A percentile compares a stretch with the other conserved stretches of the same genome.
Evolutionary conservation across 306 rosid genomes (phyloP).

Genomic region (Mimosa pudica): DNA sequence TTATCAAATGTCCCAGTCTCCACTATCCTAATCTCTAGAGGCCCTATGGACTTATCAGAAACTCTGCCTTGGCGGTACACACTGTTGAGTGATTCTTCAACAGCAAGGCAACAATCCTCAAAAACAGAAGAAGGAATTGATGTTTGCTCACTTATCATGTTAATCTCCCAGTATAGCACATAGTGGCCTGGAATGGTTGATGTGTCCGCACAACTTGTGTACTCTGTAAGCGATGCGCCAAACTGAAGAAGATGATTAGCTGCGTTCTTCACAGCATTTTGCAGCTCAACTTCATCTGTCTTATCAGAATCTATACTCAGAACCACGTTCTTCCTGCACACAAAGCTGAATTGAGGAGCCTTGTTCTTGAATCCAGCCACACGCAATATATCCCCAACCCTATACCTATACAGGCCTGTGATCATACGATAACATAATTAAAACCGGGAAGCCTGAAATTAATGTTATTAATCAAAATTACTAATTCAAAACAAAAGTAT

Average conservation of each 20-base stretch:
- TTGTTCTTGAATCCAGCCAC: slow-evolving; percentile 57
- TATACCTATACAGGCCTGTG: slow-evolving; percentile 58
- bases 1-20: slow-evolving; percentile 53
- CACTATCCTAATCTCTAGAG: slow-evolving; percentile 49
- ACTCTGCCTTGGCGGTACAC: slow-evolving; percentile 53
- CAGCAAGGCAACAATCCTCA: slow-evolving; percentile 46
- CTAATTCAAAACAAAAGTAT: background rate
- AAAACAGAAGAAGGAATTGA: slow-evolving; percentile 42
- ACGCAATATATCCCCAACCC: slow-evolving; percentile 49
- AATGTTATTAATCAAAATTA: background rate
- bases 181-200: slow-evolving; percentile 50
- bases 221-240: slow-evolving; percentile 40
- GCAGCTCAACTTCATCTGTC: slow-evolving; percentile 55
- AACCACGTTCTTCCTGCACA: slow-evolving; percentile 50
- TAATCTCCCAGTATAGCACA: slow-evolving; percentile 56
- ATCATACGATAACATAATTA: background rate
- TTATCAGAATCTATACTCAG: slow-evolving; percentile 58
- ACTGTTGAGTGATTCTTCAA: slow-evolving; percentile 46
- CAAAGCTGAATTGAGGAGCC: slow-evolving; percentile 55
- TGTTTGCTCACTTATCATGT: slow-evolving; percentile 1
- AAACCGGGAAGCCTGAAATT: background rate
- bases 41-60: slow-evolving; percentile 52
- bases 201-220: slow-evolving; percentile 53
- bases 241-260: slow-evolving; percentile 37
- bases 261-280: slow-evolving; percentile 51